These are phyloP conservation scores for Penicillium ochrochloron DNA, from an alignment of 495 filamentous ascomycete genomes.

Conservation along the genomic window DNA sequence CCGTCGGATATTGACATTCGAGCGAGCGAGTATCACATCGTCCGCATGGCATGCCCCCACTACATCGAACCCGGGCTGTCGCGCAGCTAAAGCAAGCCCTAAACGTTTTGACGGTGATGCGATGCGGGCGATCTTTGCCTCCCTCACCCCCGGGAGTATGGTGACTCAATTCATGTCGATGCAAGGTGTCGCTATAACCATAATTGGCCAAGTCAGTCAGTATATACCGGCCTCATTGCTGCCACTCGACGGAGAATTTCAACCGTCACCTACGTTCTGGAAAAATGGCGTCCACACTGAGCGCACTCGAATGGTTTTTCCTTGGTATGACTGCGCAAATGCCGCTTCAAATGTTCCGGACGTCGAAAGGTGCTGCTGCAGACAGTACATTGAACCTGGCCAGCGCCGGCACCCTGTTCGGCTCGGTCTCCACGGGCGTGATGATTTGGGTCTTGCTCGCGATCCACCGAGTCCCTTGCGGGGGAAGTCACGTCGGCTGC, in stretches of 20 bases:
- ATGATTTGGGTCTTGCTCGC: conserved; percentile 11
- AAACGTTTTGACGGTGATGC: conserved; percentile 53
- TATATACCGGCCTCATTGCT: neutral
- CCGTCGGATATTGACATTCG: conserved; percentile 56
- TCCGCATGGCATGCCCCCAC: conserved; percentile 55
- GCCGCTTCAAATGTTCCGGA: conserved; percentile 73
- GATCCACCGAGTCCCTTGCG: conserved; percentile 14
- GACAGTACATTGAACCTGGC: conserved; percentile 50
- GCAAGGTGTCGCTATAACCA: conserved; percentile 54
- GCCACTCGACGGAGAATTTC: neutral
- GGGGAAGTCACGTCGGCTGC: neutral
- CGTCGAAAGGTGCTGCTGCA: conserved; percentile 65
- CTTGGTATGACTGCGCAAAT: conserved; percentile 71
- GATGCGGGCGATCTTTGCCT: conserved; percentile 44
- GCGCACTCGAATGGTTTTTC: conserved; percentile 72
- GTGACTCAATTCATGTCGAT: conserved; percentile 60
- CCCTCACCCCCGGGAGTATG: conserved; percentile 45
- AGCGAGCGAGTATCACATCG: conserved; percentile 57
- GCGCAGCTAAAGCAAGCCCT: conserved; percentile 62
- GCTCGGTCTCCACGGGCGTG: conserved; percentile 30
- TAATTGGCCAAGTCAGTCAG: neutral
- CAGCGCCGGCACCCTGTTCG: conserved; percentile 22
- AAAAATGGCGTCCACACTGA: conserved; percentile 70
- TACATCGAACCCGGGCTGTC: conserved; percentile 59
- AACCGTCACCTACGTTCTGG: conserved; percentile 50